Percentiles rank a stretch among this genome's conserved stretches.
Evolutionary conservation across 768 basidiomycete species (phyloP).

Genomic region (Phlebiopsis flavidoalba): DNA sequence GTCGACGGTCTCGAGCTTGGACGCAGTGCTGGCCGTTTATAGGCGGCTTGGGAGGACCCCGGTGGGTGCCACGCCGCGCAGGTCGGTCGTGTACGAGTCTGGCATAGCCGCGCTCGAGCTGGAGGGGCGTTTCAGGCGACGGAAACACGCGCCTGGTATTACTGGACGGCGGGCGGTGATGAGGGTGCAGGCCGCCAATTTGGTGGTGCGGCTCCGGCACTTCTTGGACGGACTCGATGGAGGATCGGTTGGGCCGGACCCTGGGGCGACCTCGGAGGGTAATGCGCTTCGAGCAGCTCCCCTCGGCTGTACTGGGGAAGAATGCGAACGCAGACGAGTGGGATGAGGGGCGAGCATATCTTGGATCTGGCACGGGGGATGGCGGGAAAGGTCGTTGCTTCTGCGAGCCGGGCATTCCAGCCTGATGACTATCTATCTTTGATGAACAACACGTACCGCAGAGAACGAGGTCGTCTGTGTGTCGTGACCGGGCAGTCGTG

Average conservation of each 20-base stretch:
- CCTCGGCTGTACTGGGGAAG: conserved; percentile 2
- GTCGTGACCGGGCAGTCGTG: neutral
- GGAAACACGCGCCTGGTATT: conserved; percentile 6
- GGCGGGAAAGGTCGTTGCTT: neutral
- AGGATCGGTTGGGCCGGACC: conserved; percentile 2
- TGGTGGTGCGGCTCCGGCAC: neutral
- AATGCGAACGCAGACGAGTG: conserved; percentile 3
- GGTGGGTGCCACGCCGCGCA: neutral
- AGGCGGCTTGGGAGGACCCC: neutral
- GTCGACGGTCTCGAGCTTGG: conserved; percentile 9
- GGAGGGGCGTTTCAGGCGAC: conserved; percentile 15
- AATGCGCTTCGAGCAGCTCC: neutral
- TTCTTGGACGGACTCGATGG: neutral
- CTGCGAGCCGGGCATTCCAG: neutral
- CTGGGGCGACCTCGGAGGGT: conserved; percentile 4
- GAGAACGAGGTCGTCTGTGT: neutral
- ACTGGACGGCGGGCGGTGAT: conserved; percentile 10
- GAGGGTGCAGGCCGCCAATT: neutral
- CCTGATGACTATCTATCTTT: neutral
- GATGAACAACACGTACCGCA: conserved; percentile 1
- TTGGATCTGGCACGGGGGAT: neutral
- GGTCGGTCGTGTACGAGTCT: neutral
- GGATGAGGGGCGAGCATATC: conserved; percentile 7
- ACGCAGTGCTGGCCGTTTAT: conserved; percentile 8
- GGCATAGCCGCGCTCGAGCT: conserved; percentile 12